These are phyloP conservation scores for Scheffersomyces amazonensis DNA, from an alignment of 805 yeast species.

Conservation along the genomic window DNA sequence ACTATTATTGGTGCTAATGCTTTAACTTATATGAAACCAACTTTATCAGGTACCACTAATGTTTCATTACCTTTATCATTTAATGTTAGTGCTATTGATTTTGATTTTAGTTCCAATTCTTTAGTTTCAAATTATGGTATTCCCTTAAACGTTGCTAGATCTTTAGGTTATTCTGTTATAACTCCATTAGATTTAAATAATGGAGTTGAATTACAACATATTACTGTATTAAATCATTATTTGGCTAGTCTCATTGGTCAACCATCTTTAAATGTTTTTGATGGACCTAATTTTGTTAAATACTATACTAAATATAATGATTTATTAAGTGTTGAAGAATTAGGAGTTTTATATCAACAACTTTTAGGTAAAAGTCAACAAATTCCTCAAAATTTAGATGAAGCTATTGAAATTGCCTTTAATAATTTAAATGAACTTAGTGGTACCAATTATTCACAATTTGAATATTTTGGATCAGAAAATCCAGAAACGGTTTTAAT, in stretches of 20 bases:
- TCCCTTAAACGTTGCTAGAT: conserved; percentile 60
- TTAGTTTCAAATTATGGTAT: conserved; percentile 63
- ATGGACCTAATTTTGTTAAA: conserved; percentile 67
- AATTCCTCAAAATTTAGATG: conserved; percentile 24
- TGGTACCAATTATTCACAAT: conserved; percentile 54
- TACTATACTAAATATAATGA: conserved; percentile 46
- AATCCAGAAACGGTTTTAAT: conserved; percentile 75
- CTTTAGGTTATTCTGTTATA: conserved; percentile 63
- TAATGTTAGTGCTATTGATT: conserved; percentile 75
- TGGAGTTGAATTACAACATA: conserved; percentile 61
- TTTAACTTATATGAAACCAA: conserved; percentile 64
- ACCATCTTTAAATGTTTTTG: conserved; percentile 73
- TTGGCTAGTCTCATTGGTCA: conserved; percentile 47
- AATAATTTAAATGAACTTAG: conserved; percentile 49
- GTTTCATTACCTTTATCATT: conserved; percentile 57
- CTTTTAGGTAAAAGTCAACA: conserved; percentile 27
- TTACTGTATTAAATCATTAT: conserved; percentile 61
- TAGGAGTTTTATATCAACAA: conserved; percentile 36
- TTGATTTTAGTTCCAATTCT: conserved; percentile 48
- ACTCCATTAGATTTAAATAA: conserved; percentile 54
- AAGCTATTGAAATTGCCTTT: conserved; percentile 47
- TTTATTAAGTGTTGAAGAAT: conserved; percentile 40
- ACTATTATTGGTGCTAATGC: conserved; percentile 66
- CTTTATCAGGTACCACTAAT: conserved; percentile 37
- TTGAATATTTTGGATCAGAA: conserved; percentile 66